phyloP scores from a whole-genome alignment of 169 alveolate genomes.

The Plasmodium adleri region DNA sequence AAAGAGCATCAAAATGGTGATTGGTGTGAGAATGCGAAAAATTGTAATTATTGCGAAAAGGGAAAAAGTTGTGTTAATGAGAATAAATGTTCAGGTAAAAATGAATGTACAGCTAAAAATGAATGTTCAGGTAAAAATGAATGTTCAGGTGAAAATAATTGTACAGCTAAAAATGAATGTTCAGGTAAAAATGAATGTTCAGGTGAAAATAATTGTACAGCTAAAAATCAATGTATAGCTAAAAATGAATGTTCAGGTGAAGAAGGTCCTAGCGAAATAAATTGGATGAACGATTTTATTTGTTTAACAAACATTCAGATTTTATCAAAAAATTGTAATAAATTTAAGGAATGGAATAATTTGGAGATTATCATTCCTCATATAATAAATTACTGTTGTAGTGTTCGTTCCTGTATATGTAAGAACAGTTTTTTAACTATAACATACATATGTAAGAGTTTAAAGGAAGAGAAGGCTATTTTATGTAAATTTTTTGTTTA shows the following conservation, averaged over 20 bases:
- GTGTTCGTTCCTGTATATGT: constrained; percentile 49
- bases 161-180: too few relatives aligned
- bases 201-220: too few relatives aligned
- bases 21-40: neutral
- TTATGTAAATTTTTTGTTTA: constrained; percentile 31
- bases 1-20: too few relatives aligned
- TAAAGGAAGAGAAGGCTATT: neutral
- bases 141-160: too few relatives aligned
- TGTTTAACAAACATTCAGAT: constrained; percentile 39
- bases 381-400: constrained; percentile 36
- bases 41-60: too few relatives aligned
- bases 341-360: constrained; percentile 29
- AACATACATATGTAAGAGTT: constrained; percentile 57
- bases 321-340: constrained; percentile 16
- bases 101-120: too few relatives aligned
- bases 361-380: constrained; percentile 24
- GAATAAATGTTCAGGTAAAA: too few relatives aligned
- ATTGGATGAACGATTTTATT: constrained; percentile 44
- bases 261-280: neutral
- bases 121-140: too few relatives aligned
- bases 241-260: neutral
- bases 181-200: too few relatives aligned
- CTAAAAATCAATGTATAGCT: too few relatives aligned
- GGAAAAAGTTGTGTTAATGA: too few relatives aligned
- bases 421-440: constrained; percentile 64